A percentile compares a stretch with the other conserved stretches of the same genome.
phyloP scores from a whole-genome alignment of 805 yeast genomes.

The Wickerhamiella spandovensis region DNA sequence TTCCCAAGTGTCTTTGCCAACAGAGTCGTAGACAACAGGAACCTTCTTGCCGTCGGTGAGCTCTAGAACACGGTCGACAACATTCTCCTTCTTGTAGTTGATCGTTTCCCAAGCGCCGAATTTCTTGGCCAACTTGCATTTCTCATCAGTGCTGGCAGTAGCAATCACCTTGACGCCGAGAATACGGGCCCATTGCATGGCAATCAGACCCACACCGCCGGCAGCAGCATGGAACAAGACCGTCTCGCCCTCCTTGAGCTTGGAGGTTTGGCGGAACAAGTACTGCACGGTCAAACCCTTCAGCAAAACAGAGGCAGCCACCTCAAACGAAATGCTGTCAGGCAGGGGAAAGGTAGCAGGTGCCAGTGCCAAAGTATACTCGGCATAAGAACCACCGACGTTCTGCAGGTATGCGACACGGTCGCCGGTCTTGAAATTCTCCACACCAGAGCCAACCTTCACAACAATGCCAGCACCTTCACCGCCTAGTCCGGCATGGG shows the following conservation, averaged over 20 bases:
- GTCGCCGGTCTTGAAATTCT: constrained; percentile 35
- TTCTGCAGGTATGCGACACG: constrained; percentile 48
- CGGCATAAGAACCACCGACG: constrained; percentile 61
- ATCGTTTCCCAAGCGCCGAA: constrained; percentile 70
- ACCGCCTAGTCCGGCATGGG: constrained; percentile 50
- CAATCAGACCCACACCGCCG: constrained; percentile 77
- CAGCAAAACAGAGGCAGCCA: constrained; percentile 46
- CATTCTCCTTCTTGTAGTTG: constrained; percentile 24
- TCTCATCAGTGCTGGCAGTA: constrained; percentile 64
- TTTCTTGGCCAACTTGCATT: constrained; percentile 48
- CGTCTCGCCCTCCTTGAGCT: constrained; percentile 54
- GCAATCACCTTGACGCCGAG: constrained; percentile 78
- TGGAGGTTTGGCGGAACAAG: constrained; percentile 51
- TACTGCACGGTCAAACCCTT: constrained; percentile 71
- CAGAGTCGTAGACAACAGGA: constrained; percentile 25
- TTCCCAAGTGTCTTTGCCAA: constrained; percentile 57
- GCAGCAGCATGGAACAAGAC: constrained; percentile 86
- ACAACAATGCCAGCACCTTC: constrained; percentile 40
- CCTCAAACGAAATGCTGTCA: constrained; percentile 34
- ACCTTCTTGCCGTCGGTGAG: constrained; percentile 24
- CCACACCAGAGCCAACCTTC: constrained; percentile 38
- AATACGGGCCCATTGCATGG: constrained; percentile 47
- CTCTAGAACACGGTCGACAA: constrained; percentile 21
- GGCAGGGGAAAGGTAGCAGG: constrained; percentile 35
- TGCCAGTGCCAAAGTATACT: constrained; percentile 38